Evolutionary conservation across 1,139 yeast species (phyloP), one percentile per base, ranked within the genome.

Genomic region (Groenewaldozyma auringiensis): DNA sequence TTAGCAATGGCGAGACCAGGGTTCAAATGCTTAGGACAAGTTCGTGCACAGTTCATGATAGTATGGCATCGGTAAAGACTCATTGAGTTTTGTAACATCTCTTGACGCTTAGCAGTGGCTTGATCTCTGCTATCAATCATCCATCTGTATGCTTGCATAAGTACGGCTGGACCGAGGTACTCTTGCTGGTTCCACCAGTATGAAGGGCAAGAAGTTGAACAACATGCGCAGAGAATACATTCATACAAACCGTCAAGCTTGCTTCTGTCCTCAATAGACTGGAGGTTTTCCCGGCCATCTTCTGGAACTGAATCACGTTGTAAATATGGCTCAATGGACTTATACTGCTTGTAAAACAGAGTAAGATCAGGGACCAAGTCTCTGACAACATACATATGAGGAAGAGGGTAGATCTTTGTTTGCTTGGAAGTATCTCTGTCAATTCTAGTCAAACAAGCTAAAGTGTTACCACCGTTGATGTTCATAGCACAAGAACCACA

Each of bases 121-220:
- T 87, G 82, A 69, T 92, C 99, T 74, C 99, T 84, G 42, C 96
- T 83, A 69, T 92, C 99, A 55, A 88, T 80, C 76, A 92, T 81
- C 98, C 98, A 92, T 75, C 98, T 82, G 78, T 82, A 92, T 48
- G 97, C 96, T 75, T 92, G 98, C 96, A 92, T 86, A 68, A 92
- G 78, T 49, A 92, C 97, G 25, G 97, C 97, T 32, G 98, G 97
- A 49, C 98, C 98, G 61, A 94, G 75, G 72, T 94, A 94, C 74
- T 94, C 95, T 70, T 89, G 95, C 72, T 88, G 96, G 73, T 94
- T 94, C 99, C 99, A 94, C 98, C 99, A 94, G 78, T 94, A 94
- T 4, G 97, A 88, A 46, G 99, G 98, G 75, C 99, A 92, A 31
- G 98, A 81, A 44, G 99, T 94, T 35, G 97, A 89, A 71, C 98